phyloP scores from a whole-genome alignment of 129 eudicot genomes.

The Helianthus tuberosus region DNA sequence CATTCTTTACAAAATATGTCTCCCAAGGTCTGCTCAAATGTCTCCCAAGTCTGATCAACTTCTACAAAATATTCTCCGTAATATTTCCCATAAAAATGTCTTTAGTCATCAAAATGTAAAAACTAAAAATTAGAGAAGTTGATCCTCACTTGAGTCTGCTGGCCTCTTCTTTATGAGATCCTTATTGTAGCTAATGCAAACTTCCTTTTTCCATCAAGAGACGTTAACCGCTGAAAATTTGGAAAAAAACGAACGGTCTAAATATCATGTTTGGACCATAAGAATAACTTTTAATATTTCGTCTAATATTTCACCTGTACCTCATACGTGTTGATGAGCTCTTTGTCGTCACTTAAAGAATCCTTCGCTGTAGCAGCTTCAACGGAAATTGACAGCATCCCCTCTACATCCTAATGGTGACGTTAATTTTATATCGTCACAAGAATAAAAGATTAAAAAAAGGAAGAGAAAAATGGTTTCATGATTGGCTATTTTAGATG shows the following conservation, averaged over 20 bases:
- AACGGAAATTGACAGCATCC: too few relatives aligned
- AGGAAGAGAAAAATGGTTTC: slow-evolving; percentile 5
- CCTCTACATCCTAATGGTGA: slow-evolving; percentile 72
- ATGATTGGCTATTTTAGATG: slow-evolving; percentile 59
- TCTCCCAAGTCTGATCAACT: slow-evolving; percentile 96
- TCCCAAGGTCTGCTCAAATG: slow-evolving; percentile 92
- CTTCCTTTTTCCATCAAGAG: too few relatives aligned
- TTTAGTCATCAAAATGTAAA: neutral
- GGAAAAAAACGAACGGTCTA: too few relatives aligned
- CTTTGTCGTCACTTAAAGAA: too few relatives aligned
- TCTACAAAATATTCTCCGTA: slow-evolving; percentile 94
- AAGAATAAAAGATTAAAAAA: neutral
- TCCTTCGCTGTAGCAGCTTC: too few relatives aligned
- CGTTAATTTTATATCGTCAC: neutral
- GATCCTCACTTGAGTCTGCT: slow-evolving; percentile 81
- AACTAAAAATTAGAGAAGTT: neutral
- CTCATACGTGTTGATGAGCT: too few relatives aligned
- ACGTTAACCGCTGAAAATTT: too few relatives aligned
- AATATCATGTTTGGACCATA: too few relatives aligned
- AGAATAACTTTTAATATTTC: too few relatives aligned
- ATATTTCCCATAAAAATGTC: slow-evolving; percentile 22
- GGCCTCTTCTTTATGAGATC: slow-evolving; percentile 96
- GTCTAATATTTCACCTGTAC: too few relatives aligned
- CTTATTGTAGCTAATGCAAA: too few relatives aligned
- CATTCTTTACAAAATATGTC: slow-evolving; percentile 82